Percentiles rank a stretch among this genome's conserved stretches.
Conservation (phyloP, 1,284 basidiomycete species). For the Leccinum fallax region DNA sequence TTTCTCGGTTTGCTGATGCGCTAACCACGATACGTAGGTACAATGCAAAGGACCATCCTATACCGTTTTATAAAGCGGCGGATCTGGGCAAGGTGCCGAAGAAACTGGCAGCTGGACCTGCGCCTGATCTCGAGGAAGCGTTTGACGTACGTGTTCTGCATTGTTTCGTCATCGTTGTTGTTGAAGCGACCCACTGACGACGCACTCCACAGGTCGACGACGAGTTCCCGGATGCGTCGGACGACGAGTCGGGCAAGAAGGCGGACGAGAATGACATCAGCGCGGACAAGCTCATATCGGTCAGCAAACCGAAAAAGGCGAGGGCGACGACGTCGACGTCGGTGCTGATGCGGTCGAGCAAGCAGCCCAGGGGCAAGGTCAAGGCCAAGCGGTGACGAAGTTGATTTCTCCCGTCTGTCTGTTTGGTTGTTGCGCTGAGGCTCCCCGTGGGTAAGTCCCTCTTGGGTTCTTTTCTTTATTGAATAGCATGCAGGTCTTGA, state of each 20-base stretch:
- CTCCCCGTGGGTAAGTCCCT: no score
- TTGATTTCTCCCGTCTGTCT: accelerated
- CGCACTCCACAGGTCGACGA: constrained; percentile 46
- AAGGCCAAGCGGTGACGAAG: constrained; percentile 23
- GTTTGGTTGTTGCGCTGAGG: background rate
- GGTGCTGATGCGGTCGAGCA: constrained; percentile 17
- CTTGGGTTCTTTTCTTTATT: no score
- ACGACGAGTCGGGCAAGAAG: constrained; percentile 47
- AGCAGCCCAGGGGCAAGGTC: constrained; percentile 23
- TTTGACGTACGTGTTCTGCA: constrained; percentile 51
- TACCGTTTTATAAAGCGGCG: constrained; percentile 86
- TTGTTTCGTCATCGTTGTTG: background rate
- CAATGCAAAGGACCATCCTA: constrained; percentile 84
- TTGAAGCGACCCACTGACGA: constrained; percentile 1
- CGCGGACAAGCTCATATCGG: constrained; percentile 53
- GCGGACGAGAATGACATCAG: constrained; percentile 42
- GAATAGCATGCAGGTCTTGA: no score
- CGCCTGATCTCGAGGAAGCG: constrained; percentile 89
- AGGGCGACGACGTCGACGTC: constrained; percentile 11
- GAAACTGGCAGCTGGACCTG: constrained; percentile 72
- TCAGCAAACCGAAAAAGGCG: constrained; percentile 39
- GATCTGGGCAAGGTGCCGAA: constrained; percentile 78
- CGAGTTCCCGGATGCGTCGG: constrained; percentile 49
- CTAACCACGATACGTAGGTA: constrained; percentile 58
- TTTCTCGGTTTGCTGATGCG: background rate